Percentiles rank a stretch among this genome's conserved stretches.
Conservation (phyloP, 495 filamentous ascomycete genomes). For the Thermochaetoides thermophila region DNA sequence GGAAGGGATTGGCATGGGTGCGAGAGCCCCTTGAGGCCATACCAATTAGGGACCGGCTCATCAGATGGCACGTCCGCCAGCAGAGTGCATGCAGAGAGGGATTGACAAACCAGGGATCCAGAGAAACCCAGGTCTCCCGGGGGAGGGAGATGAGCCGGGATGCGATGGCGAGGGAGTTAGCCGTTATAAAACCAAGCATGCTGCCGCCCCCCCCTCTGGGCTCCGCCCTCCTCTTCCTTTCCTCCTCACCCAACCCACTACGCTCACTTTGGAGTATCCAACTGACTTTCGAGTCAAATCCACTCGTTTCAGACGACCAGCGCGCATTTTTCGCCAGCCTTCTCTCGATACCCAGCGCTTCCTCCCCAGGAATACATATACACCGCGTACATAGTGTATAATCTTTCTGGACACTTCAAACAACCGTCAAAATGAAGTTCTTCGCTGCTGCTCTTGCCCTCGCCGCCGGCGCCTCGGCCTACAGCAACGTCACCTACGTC, state of each 20-base stretch:
- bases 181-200: slow-evolving; percentile 24
- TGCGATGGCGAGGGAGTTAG: too few relatives aligned
- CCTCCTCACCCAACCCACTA: slow-evolving; percentile 29
- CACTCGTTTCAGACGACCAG: slow-evolving; percentile 33
- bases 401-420: slow-evolving; percentile 16
- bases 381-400: slow-evolving; percentile 29
- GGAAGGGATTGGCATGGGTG: too few relatives aligned
- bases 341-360: slow-evolving; percentile 2
- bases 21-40: too few relatives aligned
- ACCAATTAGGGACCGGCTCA: too few relatives aligned
- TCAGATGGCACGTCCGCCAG: too few relatives aligned
- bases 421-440: slow-evolving; percentile 77
- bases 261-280: too few relatives aligned
- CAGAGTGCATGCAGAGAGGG: too few relatives aligned
- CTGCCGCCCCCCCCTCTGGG: slow-evolving; percentile 12
- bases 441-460: slow-evolving; percentile 43
- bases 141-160: too few relatives aligned
- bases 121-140: too few relatives aligned
- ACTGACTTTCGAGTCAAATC: slow-evolving; percentile 47
- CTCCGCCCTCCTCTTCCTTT: slow-evolving; percentile 14
- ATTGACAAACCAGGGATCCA: too few relatives aligned
- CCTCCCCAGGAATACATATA: slow-evolving; percentile 11
- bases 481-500: slow-evolving; percentile 38
- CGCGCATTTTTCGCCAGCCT: slow-evolving; percentile 1
- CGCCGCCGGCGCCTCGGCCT: slow-evolving; percentile 54